A percentile compares a stretch with the other conserved stretches of the same genome.
Conservation (phyloP, 1,139 yeast species). For the Hyphopichia khmerensis region DNA sequence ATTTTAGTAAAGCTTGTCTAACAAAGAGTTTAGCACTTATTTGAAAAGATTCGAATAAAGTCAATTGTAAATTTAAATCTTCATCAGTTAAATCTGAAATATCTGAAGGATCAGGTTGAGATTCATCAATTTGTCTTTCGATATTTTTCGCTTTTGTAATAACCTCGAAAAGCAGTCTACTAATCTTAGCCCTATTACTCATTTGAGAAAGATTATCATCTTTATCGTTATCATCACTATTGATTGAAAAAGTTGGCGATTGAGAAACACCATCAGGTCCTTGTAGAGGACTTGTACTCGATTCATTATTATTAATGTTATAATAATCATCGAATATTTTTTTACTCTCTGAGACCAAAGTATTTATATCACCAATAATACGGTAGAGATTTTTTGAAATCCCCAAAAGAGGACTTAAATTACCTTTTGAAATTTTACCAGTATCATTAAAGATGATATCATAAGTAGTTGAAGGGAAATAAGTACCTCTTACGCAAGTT, state of each 20-base stretch:
- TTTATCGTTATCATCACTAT: constrained; percentile 2
- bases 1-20: constrained; percentile 58
- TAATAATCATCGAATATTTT: constrained; percentile 18
- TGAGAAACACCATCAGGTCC: neutral
- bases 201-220: constrained; percentile 17
- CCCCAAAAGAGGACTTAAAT: constrained; percentile 69
- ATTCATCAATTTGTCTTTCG: constrained; percentile 50
- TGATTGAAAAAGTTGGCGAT: neutral
- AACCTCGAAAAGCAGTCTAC: constrained; percentile 22
- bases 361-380: constrained; percentile 67
- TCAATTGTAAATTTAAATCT: constrained; percentile 65
- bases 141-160: constrained; percentile 41
- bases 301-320: neutral
- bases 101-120: constrained; percentile 55
- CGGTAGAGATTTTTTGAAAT: constrained; percentile 66
- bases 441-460: constrained; percentile 48
- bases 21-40: constrained; percentile 67
- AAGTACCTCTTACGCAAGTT: constrained; percentile 53
- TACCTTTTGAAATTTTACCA: constrained; percentile 33
- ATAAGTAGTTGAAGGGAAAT: constrained; percentile 57
- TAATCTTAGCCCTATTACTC: constrained; percentile 27
- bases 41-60: constrained; percentile 72
- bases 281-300: neutral
- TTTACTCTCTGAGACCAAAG: constrained; percentile 54
- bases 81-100: constrained; percentile 46